These are phyloP conservation scores for Leishmania tropica DNA, from an alignment of 208 protist species.

Conservation along the genomic window DNA sequence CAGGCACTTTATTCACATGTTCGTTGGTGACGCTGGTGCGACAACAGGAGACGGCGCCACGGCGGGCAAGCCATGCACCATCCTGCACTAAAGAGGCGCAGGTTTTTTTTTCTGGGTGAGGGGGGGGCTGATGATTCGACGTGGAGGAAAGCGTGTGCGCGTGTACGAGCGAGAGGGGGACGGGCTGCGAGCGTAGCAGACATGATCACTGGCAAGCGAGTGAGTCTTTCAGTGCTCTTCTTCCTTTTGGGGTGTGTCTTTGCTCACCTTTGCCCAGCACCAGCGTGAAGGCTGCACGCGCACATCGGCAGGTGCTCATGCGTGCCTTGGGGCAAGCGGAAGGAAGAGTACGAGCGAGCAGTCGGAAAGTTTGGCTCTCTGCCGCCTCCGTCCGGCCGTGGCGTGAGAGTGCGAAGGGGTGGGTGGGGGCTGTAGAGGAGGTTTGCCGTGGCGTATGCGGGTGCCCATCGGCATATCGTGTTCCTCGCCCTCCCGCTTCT, in stretches of 20 bases:
- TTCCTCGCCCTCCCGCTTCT: not conserved
- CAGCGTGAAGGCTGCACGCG: not conserved
- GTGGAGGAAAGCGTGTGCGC: not conserved
- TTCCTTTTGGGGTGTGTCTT: not conserved
- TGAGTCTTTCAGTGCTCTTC: not conserved
- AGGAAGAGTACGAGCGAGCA: not conserved
- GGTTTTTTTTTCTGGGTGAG: too few species aligned
- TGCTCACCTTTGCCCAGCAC: not conserved
- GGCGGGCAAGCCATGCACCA: not conserved
- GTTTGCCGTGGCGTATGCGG: not conserved
- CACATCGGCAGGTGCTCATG: not conserved
- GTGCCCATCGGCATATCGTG: not conserved
- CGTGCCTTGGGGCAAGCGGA: not conserved
- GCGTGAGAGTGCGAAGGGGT: not conserved
- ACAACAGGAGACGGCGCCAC: not conserved
- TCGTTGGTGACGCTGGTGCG: conserved; percentile 5
- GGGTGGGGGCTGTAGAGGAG: not conserved
- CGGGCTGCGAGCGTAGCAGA: not conserved
- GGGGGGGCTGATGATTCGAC: not conserved
- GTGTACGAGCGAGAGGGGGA: not conserved
- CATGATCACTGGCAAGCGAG: not conserved
- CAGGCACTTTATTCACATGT: conserved; percentile 20
- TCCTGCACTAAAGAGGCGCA: not conserved
- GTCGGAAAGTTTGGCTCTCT: not conserved
- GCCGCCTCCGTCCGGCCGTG: not conserved